These are phyloP conservation scores for Citrullus mucosospermus DNA, from an alignment of 306 rosid species.

Conservation along the genomic window DNA sequence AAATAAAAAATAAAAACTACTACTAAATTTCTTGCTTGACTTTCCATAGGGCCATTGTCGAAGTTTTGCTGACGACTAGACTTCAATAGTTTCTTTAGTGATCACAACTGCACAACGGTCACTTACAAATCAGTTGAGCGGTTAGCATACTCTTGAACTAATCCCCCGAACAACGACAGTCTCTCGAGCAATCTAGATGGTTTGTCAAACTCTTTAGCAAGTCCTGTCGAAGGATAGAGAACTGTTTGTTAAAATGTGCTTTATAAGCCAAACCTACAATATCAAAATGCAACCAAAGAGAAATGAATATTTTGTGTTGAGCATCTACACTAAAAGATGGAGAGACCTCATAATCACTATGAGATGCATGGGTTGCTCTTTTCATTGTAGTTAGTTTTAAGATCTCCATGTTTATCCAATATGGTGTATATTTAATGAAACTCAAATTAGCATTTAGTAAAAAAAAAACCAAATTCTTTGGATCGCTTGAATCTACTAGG, in stretches of 20 bases:
- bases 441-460: too few species aligned
- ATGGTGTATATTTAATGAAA: too few species aligned
- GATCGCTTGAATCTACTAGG: not conserved
- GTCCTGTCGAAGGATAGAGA: slow-evolving; percentile 27
- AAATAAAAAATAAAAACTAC: not conserved
- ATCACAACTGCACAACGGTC: not conserved
- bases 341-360: too few species aligned
- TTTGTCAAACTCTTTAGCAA: slow-evolving; percentile 66
- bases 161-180: slow-evolving; percentile 62
- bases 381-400: too few species aligned
- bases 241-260: not conserved
- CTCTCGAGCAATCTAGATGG: slow-evolving; percentile 65
- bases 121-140: slow-evolving; percentile 54
- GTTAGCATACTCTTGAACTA: slow-evolving; percentile 87
- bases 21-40: not conserved
- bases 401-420: too few species aligned
- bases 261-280: not conserved
- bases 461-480: too few species aligned
- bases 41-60: not conserved
- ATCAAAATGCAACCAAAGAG: not conserved
- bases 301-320: not conserved
- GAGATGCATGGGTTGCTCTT: too few species aligned
- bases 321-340: too few species aligned
- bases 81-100: not conserved
- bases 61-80: too few species aligned